Conservation (phyloP, 371 early-diverging fungal species). For the Enterocytospora artemiae region DNA sequence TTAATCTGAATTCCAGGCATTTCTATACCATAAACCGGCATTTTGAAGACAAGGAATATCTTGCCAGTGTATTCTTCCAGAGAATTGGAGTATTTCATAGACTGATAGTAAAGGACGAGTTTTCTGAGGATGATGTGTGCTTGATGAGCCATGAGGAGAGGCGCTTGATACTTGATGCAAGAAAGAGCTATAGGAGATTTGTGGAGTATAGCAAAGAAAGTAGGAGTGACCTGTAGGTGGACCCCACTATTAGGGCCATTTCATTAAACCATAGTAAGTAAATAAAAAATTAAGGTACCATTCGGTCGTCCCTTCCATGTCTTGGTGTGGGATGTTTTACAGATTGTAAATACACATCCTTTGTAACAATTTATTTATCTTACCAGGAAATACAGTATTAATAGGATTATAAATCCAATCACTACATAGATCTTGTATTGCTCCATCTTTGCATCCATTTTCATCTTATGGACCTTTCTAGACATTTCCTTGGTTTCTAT, state of each 20-base stretch:
- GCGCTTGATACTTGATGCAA: slow-evolving; percentile 7
- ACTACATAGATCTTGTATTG: slow-evolving; percentile 36
- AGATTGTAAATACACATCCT: background rate
- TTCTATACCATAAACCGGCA: slow-evolving; percentile 14
- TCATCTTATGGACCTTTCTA: slow-evolving; percentile 27
- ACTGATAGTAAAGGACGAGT: slow-evolving; percentile 18
- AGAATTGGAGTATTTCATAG: slow-evolving; percentile 18
- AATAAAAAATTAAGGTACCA: too few species aligned
- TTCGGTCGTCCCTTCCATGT: too few species aligned
- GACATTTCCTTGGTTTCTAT: slow-evolving; percentile 35
- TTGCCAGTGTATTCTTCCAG: slow-evolving; percentile 16
- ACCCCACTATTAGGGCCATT: too few species aligned
- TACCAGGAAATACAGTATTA: slow-evolving; percentile 33
- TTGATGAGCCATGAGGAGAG: slow-evolving; percentile 6
- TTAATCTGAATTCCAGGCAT: slow-evolving; percentile 23
- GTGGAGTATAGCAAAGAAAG: background rate
- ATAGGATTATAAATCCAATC: slow-evolving; percentile 23
- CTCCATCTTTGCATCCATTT: slow-evolving; percentile 18
- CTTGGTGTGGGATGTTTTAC: too few species aligned
- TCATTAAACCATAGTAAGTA: too few species aligned
- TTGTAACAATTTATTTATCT: background rate
- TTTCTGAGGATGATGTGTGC: slow-evolving; percentile 31
- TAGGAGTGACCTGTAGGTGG: background rate
- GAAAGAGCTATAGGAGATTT: slow-evolving; percentile 6
- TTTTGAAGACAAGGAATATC: background rate